These are phyloP conservation scores for Acorus gramineus DNA, from an alignment of 106 monocot species.

Conservation along the genomic window DNA sequence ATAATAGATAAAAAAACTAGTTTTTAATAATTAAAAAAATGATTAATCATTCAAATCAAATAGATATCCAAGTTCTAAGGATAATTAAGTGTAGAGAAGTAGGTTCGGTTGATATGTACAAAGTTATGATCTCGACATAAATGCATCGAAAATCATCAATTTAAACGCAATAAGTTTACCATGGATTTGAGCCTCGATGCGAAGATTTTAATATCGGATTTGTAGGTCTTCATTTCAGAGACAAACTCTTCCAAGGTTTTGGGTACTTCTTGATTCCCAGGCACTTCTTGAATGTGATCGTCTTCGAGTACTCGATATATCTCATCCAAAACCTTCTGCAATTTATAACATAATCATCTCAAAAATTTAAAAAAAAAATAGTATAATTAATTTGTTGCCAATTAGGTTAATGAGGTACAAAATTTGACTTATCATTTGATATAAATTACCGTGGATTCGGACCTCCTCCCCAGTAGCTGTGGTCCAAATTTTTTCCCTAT, in stretches of 20 bases:
- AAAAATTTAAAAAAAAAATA: too few species aligned
- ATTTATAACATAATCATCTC: background rate
- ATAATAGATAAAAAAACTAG: too few species aligned
- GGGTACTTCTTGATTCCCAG: constrained; percentile 19
- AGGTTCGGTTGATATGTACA: too few species aligned
- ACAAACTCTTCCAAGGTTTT: constrained; percentile 50
- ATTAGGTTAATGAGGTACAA: too few species aligned
- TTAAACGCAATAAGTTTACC: constrained; percentile 17
- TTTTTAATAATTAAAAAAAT: too few species aligned
- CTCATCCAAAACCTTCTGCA: constrained; percentile 43
- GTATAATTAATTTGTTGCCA: too few species aligned
- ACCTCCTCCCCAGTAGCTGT: constrained; percentile 29
- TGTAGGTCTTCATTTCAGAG: constrained; percentile 39
- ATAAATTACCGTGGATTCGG: constrained; percentile 22
- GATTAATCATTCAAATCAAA: too few species aligned
- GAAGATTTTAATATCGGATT: constrained; percentile 46
- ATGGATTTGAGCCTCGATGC: constrained; percentile 54
- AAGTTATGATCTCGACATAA: background rate
- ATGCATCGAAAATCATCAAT: background rate
- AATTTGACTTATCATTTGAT: too few species aligned
- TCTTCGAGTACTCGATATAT: constrained; percentile 34
- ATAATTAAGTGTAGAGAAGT: background rate
- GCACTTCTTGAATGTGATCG: background rate
- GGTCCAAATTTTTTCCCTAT: constrained; percentile 40
- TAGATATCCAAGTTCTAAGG: too few species aligned